Percentiles rank a stretch among this genome's conserved stretches.
These are phyloP conservation scores for Quercus glauca DNA, from an alignment of 306 rosid genomes.

Conservation along the genomic window DNA sequence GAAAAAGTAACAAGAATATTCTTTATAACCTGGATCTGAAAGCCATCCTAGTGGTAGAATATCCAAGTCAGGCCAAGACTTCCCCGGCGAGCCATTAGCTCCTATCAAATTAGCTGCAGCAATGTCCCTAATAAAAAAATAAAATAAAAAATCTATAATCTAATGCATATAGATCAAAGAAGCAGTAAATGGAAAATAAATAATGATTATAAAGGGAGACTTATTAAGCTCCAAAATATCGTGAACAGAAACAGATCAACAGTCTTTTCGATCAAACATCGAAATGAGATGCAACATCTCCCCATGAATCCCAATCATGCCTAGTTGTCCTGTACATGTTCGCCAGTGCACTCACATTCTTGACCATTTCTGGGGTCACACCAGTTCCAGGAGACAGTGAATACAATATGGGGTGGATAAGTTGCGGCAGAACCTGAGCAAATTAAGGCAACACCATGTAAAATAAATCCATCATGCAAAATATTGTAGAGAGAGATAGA, in stretches of 20 bases:
- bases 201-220: background rate
- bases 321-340: conserved; percentile 92
- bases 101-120: conserved; percentile 9
- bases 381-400: conserved; percentile 51
- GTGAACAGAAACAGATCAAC: background rate
- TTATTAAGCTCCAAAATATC: background rate
- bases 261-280: conserved; percentile 38
- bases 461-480: conserved; percentile 4
- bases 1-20: conserved; percentile 4
- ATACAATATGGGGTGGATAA: conserved; percentile 60
- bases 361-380: conserved; percentile 64
- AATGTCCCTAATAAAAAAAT: conserved; percentile 56
- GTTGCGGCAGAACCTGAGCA: conserved; percentile 64
- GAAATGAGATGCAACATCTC: conserved; percentile 67
- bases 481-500: background rate
- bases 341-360: conserved; percentile 58
- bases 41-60: no score
- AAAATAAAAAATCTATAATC: conserved; percentile 1
- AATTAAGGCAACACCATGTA: conserved; percentile 1
- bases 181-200: conserved; percentile 16
- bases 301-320: conserved; percentile 93
- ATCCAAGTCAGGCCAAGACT: no score
- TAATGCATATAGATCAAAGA: background rate
- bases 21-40: conserved; percentile 46
- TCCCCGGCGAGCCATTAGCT: no score